Conservation (phyloP, 495 filamentous ascomycete genomes). For the Chaetomium tenue region DNA sequence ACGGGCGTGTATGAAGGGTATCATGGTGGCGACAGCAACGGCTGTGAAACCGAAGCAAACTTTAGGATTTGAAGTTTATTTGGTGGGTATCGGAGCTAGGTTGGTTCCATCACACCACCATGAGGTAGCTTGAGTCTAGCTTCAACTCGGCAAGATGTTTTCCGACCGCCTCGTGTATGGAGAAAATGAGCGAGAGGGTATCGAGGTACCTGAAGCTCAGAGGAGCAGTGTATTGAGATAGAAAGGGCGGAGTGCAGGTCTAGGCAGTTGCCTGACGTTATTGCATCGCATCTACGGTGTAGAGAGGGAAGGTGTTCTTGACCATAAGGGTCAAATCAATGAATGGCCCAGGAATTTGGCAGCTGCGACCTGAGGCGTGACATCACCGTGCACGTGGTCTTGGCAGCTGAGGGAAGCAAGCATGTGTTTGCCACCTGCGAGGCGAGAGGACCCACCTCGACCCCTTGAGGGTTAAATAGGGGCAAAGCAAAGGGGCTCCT, state of each 20-base stretch:
- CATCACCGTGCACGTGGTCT: constrained; percentile 7
- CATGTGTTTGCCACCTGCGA: background rate
- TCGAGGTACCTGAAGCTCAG: background rate
- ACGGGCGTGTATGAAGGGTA: constrained; percentile 84
- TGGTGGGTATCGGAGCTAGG: background rate
- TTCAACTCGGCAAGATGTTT: background rate
- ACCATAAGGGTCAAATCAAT: background rate
- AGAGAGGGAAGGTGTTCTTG: background rate
- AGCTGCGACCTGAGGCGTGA: background rate
- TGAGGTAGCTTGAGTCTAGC: background rate
- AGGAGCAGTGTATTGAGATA: background rate
- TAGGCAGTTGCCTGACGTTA: background rate
- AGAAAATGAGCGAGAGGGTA: background rate
- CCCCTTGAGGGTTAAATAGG: too few relatives aligned
- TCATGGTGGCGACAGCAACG: constrained; percentile 53
- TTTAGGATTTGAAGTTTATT: background rate
- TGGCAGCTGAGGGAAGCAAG: background rate
- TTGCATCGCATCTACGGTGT: background rate
- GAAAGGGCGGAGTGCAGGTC: background rate
- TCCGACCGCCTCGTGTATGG: background rate
- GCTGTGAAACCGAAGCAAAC: background rate
- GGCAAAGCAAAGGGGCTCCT: too few relatives aligned
- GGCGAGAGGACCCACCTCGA: background rate
- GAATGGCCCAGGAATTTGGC: background rate
- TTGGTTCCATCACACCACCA: background rate